Percentiles rank a stretch among this genome's conserved stretches.
Evolutionary conservation across 2,329 filamentous ascomycete species (phyloP).

Genomic region (Magnaporthiopsis poae): DNA sequence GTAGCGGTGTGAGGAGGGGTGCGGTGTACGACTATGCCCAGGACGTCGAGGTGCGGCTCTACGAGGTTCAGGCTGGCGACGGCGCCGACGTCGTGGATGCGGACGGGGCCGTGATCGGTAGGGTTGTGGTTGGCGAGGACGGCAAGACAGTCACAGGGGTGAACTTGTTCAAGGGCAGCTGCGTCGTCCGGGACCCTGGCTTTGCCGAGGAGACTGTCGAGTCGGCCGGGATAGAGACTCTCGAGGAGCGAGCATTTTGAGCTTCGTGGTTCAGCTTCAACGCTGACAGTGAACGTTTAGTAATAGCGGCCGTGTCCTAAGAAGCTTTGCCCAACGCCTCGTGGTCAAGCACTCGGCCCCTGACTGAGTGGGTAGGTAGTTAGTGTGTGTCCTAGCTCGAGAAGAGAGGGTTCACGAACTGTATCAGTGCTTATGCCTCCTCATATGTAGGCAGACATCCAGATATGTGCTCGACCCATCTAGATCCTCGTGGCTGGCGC

Average conservation of each 20-base stretch:
- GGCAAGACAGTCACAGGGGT: neutral
- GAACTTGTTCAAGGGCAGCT: neutral
- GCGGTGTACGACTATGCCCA: conserved; percentile 5
- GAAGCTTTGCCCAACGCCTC: too few species aligned
- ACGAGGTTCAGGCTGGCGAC: conserved; percentile 3
- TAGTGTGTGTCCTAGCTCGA: too few species aligned
- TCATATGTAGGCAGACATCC: too few species aligned
- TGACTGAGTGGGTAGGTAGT: neutral
- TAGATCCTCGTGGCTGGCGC: neutral
- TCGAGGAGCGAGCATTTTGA: neutral
- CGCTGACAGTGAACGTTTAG: too few species aligned
- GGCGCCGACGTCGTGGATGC: conserved; percentile 1
- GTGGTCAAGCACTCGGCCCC: too few species aligned
- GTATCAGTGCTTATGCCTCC: neutral
- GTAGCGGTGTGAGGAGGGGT: neutral
- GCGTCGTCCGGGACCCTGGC: neutral
- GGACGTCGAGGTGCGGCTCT: conserved; percentile 7
- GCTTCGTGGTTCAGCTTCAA: too few species aligned
- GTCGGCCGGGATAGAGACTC: conserved; percentile 4
- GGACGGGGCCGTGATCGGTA: conserved; percentile 1
- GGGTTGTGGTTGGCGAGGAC: conserved; percentile 4
- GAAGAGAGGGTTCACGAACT: neutral
- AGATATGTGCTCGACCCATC: neutral
- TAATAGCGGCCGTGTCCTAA: too few species aligned
- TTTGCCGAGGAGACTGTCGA: neutral